phyloP scores from a whole-genome alignment of 1,139 yeast genomes.

The Diutina mesorugosa region DNA sequence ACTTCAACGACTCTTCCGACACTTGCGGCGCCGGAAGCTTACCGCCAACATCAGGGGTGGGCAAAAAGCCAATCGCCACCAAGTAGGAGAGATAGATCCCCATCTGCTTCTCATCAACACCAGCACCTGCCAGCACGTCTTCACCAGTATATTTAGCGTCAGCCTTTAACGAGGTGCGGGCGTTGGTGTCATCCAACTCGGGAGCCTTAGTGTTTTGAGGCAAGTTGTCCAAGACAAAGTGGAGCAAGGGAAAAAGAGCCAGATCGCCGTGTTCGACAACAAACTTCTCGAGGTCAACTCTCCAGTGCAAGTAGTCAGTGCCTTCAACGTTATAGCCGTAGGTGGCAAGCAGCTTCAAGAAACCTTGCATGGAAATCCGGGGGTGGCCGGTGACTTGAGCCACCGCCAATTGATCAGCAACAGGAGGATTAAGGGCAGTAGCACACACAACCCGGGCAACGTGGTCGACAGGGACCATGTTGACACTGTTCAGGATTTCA shows the following conservation, averaged over 20 bases:
- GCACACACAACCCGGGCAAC: slow-evolving; percentile 89
- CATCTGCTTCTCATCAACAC: slow-evolving; percentile 53
- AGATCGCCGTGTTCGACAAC: slow-evolving; percentile 66
- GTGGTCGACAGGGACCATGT: slow-evolving; percentile 97
- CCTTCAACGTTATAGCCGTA: slow-evolving; percentile 63
- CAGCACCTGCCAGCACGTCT: slow-evolving; percentile 58
- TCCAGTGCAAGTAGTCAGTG: slow-evolving; percentile 71
- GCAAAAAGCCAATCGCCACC: slow-evolving; percentile 66
- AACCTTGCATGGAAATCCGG: slow-evolving; percentile 66
- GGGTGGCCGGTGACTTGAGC: slow-evolving; percentile 98
- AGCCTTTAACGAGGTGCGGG: slow-evolving; percentile 45
- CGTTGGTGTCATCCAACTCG: slow-evolving; percentile 79
- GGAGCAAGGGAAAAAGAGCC: slow-evolving; percentile 86
- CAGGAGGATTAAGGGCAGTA: slow-evolving; percentile 68
- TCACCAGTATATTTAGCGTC: slow-evolving; percentile 55
- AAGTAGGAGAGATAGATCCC: slow-evolving; percentile 74
- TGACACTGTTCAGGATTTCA: slow-evolving; percentile 73
- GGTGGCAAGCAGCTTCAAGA: slow-evolving; percentile 45
- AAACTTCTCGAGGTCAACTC: slow-evolving; percentile 55
- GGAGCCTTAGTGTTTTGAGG: slow-evolving; percentile 92
- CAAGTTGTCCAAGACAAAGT: slow-evolving; percentile 83
- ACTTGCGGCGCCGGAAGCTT: slow-evolving; percentile 48
- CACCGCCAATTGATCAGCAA: slow-evolving; percentile 39
- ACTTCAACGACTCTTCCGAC: slow-evolving; percentile 44
- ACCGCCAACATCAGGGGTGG: slow-evolving; percentile 37